Evolutionary conservation across 139 green algal genomes (phyloP).

Genomic region (Pleodorina starrii): DNA sequence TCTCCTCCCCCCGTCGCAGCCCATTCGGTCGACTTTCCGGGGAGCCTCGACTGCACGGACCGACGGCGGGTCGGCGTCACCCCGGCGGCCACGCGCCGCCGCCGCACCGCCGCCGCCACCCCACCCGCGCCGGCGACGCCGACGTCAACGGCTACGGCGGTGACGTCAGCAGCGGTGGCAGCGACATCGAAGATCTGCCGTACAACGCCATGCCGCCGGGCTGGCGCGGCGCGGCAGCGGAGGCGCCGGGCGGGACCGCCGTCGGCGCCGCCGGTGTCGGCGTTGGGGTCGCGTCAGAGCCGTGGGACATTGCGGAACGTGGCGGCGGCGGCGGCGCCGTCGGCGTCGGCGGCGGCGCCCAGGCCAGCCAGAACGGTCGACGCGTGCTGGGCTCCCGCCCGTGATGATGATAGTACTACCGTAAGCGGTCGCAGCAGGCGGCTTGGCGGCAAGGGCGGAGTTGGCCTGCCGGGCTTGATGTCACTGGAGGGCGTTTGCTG

Average conservation of each 20-base stretch:
- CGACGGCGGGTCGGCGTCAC: background rate
- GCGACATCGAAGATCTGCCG: background rate
- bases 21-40: background rate
- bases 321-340: background rate
- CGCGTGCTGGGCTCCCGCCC: too few relatives aligned
- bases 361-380: too few relatives aligned
- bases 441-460: too few relatives aligned
- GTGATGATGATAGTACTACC: too few relatives aligned
- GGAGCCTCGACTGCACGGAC: conserved; percentile 19
- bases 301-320: background rate
- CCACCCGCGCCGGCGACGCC: background rate
- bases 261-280: background rate
- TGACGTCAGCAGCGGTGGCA: background rate
- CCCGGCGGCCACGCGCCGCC: background rate
- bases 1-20: too few relatives aligned
- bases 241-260: background rate
- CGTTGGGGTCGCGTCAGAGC: background rate
- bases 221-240: background rate
- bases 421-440: too few relatives aligned
- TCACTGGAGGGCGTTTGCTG: too few relatives aligned
- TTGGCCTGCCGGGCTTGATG: too few relatives aligned
- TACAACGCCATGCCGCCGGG: background rate
- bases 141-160: background rate
- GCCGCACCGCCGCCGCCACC: background rate
- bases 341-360: too few relatives aligned